A percentile compares a stretch with the other conserved stretches of the same genome.
phyloP scores from a whole-genome alignment of 495 filamentous ascomycete species.

The Aspergillus sclerotioniger region DNA sequence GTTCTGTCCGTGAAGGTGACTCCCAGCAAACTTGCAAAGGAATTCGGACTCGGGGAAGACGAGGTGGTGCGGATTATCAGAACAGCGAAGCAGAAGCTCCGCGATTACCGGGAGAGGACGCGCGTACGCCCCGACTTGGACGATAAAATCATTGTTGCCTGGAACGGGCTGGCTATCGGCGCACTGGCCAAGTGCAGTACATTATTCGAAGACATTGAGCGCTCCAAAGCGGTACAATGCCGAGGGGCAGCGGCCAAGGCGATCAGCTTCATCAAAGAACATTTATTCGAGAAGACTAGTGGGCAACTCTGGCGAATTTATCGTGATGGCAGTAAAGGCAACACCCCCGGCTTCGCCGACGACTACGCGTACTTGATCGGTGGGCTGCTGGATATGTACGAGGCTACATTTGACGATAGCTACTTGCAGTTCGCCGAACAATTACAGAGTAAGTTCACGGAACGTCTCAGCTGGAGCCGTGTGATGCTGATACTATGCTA shows the following conservation, averaged over 20 bases:
- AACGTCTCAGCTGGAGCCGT: not conserved
- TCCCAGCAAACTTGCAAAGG: slow-evolving; percentile 66
- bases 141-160: slow-evolving; percentile 83
- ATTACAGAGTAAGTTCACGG: slow-evolving; percentile 62
- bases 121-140: slow-evolving; percentile 80
- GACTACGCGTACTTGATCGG: slow-evolving; percentile 91
- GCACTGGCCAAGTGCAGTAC: slow-evolving; percentile 72
- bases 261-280: slow-evolving; percentile 69
- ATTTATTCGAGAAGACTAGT: slow-evolving; percentile 67
- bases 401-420: slow-evolving; percentile 76
- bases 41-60: slow-evolving; percentile 71
- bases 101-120: slow-evolving; percentile 68
- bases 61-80: slow-evolving; percentile 73
- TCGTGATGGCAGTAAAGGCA: slow-evolving; percentile 63
- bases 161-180: slow-evolving; percentile 89
- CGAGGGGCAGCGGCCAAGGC: slow-evolving; percentile 64
- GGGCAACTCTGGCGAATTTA: slow-evolving; percentile 73
- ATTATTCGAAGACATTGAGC: slow-evolving; percentile 61
- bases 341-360: slow-evolving; percentile 81
- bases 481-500: slow-evolving; percentile 26
- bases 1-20: slow-evolving; percentile 59
- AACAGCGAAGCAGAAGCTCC: slow-evolving; percentile 65
- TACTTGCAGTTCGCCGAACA: slow-evolving; percentile 82
- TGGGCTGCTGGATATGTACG: slow-evolving; percentile 83
- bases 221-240: slow-evolving; percentile 56